phyloP scores from a whole-genome alignment of 495 filamentous ascomycete genomes.

The Amphirosellinia nigrospora region DNA sequence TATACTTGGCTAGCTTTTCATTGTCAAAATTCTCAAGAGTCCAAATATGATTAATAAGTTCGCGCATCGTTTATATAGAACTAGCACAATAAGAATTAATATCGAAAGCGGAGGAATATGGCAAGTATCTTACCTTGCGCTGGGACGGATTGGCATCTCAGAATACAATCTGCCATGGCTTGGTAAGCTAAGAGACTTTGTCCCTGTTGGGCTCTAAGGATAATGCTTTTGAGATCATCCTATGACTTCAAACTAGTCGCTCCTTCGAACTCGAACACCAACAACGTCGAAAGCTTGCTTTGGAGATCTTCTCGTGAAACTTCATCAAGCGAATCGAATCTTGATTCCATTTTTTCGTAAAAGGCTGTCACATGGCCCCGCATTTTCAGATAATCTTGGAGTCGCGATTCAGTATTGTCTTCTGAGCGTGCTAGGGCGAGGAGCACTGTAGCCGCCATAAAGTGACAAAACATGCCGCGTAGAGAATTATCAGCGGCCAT shows the following conservation, averaged over 20 bases:
- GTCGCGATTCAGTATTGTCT: conserved; percentile 62
- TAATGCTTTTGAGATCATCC: conserved; percentile 66
- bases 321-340: conserved; percentile 49
- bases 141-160: conserved; percentile 59
- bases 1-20: conserved; percentile 68
- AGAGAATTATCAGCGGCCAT: conserved; percentile 57
- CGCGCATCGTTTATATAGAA: conserved; percentile 58
- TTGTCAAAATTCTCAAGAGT: conserved; percentile 56
- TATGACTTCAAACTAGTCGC: conserved; percentile 68
- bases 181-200: conserved; percentile 48
- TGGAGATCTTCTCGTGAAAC: conserved; percentile 57
- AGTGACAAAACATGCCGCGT: conserved; percentile 70
- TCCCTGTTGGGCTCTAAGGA: conserved; percentile 58
- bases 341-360: conserved; percentile 46
- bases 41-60: conserved; percentile 70
- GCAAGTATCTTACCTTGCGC: conserved; percentile 46
- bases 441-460: conserved; percentile 66
- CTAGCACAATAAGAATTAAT: conserved; percentile 35
- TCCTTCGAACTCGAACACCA: conserved; percentile 81
- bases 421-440: conserved; percentile 68
- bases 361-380: conserved; percentile 65
- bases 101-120: not conserved
- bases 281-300: conserved; percentile 65
- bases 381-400: conserved; percentile 65
- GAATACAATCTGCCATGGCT: conserved; percentile 65